These are phyloP conservation scores for Aspergillus avenaceus DNA, from an alignment of 495 filamentous ascomycete genomes.

Conservation along the genomic window DNA sequence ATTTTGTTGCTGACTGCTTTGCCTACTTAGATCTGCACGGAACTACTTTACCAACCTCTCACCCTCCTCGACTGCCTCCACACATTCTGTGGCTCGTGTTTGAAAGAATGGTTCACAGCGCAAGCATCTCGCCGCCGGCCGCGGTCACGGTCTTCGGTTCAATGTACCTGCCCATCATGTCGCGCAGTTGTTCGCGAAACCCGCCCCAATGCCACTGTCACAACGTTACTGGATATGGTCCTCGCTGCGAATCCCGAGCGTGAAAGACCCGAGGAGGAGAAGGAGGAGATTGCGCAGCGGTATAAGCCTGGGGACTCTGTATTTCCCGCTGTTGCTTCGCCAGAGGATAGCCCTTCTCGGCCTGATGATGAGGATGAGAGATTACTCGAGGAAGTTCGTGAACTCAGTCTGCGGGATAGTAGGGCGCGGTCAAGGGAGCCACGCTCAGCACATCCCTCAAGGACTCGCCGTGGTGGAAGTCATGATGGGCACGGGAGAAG, in stretches of 20 bases:
- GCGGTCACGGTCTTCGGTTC: constrained; percentile 40
- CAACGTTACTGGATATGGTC: constrained; percentile 73
- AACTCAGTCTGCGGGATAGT: constrained; percentile 67
- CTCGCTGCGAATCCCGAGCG: constrained; percentile 70
- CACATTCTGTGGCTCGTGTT: constrained; percentile 90
- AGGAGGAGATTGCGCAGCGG: constrained; percentile 59
- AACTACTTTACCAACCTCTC: constrained; percentile 90
- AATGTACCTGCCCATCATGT: constrained; percentile 88
- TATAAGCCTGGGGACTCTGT: constrained; percentile 80
- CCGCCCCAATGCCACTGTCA: constrained; percentile 77
- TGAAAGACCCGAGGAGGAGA: constrained; percentile 62
- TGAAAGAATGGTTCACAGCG: constrained; percentile 87
- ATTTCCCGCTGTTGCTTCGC: constrained; percentile 18
- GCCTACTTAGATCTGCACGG: constrained; percentile 78
- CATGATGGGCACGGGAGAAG: constrained; percentile 27
- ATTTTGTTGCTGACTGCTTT: constrained; percentile 14
- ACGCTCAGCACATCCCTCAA: constrained; percentile 17
- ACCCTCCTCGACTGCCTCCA: constrained; percentile 97
- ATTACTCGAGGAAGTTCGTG: constrained; percentile 64
- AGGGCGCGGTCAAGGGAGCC: constrained; percentile 29
- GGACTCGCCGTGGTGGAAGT: constrained; percentile 25
- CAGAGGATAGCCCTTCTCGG: constrained; percentile 19
- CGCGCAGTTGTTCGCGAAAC: constrained; percentile 80
- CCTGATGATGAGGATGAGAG: constrained; percentile 62
- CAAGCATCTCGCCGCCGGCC: constrained; percentile 49